A percentile compares a stretch with the other conserved stretches of the same genome.
These are phyloP conservation scores for Oxytropis ochrocephala DNA, from an alignment of 306 rosid species.

Conservation along the genomic window DNA sequence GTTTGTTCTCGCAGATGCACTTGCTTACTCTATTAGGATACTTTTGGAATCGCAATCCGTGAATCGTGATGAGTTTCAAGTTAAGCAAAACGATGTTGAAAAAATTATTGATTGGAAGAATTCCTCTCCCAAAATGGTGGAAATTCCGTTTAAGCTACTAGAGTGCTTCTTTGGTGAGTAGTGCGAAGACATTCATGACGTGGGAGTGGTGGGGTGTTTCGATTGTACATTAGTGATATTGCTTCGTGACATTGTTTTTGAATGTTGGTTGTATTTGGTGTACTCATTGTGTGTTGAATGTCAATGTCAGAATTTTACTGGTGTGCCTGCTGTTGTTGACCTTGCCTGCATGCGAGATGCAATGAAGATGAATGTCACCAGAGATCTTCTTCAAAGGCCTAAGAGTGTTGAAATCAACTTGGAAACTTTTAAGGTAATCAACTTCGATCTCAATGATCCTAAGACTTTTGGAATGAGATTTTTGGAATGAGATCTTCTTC, in stretches of 20 bases:
- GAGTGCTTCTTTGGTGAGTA: constrained; percentile 87
- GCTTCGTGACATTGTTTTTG: not conserved
- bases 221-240: not conserved
- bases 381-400: too few species aligned
- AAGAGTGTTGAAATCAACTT: too few species aligned
- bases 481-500: too few species aligned
- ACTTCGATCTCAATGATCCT: too few species aligned
- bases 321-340: constrained; percentile 97
- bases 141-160: constrained; percentile 92
- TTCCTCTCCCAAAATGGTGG: constrained; percentile 72
- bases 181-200: not conserved
- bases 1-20: constrained; percentile 49
- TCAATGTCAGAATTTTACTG: constrained; percentile 79
- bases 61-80: constrained; percentile 94
- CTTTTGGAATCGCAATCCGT: constrained; percentile 97
- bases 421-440: too few species aligned
- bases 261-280: not conserved
- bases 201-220: not conserved
- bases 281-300: constrained; percentile 12
- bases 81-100: constrained; percentile 70
- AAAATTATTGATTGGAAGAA: constrained; percentile 93
- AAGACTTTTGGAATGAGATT: too few species aligned
- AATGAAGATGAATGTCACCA: too few species aligned
- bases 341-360: constrained; percentile 99
- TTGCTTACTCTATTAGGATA: constrained; percentile 85